Evolutionary conservation across 306 rosid species (phyloP).

Genomic region (Canavalia ensiformis): DNA sequence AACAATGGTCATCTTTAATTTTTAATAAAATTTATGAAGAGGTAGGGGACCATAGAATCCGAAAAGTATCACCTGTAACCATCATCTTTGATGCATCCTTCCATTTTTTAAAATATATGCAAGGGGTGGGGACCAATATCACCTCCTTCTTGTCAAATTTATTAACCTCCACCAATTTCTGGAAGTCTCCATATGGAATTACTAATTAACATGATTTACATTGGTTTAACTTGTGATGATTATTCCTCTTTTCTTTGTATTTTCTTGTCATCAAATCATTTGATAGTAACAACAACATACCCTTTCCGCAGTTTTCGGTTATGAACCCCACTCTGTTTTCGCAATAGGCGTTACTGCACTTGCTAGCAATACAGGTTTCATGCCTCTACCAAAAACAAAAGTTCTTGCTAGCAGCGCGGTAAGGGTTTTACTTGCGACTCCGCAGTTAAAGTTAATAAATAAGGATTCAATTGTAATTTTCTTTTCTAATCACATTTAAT

Average conservation of each 20-base stretch:
- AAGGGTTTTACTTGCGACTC: slow-evolving; percentile 53
- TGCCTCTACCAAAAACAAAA: slow-evolving; percentile 80
- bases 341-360: slow-evolving; percentile 81
- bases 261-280: background rate
- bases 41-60: background rate
- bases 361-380: slow-evolving; percentile 66
- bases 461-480: background rate
- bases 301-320: slow-evolving; percentile 77
- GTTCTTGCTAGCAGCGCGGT: slow-evolving; percentile 88
- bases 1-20: background rate
- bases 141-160: too few species aligned
- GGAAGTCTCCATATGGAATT: background rate
- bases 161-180: background rate
- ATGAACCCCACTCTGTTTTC: slow-evolving; percentile 90
- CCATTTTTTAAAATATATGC: too few species aligned
- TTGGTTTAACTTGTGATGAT: background rate
- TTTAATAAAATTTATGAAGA: background rate
- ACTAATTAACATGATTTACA: background rate
- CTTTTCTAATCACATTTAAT: slow-evolving; percentile 42
- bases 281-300: background rate
- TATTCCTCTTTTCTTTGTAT: background rate
- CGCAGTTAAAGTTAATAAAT: background rate
- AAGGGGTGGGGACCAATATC: too few species aligned
- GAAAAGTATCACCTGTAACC: background rate
- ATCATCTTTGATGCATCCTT: too few species aligned